Percentiles rank a stretch among this genome's conserved stretches.
Evolutionary conservation across 148 eudicot genomes (phyloP).

Genomic region (Beta vulgaris): DNA sequence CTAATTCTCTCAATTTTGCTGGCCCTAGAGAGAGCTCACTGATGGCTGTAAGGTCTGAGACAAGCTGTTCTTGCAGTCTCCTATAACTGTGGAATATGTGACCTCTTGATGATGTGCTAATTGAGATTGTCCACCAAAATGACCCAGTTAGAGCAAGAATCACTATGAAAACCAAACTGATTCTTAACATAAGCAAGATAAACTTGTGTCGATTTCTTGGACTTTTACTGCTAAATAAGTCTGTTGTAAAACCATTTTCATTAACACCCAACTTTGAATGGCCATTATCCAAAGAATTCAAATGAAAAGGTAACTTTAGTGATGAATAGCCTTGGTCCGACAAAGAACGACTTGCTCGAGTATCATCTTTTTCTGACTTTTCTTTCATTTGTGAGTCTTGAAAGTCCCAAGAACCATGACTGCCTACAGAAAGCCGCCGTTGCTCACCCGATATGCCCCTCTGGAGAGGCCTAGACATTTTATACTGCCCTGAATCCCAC

Average conservation of each 20-base stretch:
- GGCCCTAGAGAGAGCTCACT: conserved; percentile 79
- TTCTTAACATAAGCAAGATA: conserved; percentile 50
- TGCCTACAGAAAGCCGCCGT: conserved; percentile 54
- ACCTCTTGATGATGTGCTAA: conserved; percentile 67
- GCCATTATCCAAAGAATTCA: conserved; percentile 42
- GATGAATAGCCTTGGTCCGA: conserved; percentile 48
- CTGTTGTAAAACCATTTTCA: conserved; percentile 63
- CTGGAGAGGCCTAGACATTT: conserved; percentile 91
- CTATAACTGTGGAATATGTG: conserved; percentile 69
- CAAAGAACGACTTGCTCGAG: conserved; percentile 39
- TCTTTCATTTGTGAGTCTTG: conserved; percentile 82
- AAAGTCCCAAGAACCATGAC: conserved; percentile 51
- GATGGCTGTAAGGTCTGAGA: conserved; percentile 75
- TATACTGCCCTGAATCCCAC: conserved; percentile 33
- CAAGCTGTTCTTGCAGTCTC: conserved; percentile 82
- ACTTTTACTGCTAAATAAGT: conserved; percentile 44
- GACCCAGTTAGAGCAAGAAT: conserved; percentile 73
- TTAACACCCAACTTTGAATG: conserved; percentile 43
- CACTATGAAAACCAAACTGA: conserved; percentile 57
- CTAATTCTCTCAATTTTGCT: conserved; percentile 64
- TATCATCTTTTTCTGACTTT: conserved; percentile 66
- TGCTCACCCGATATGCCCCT: conserved; percentile 66
- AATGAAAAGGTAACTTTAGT: conserved; percentile 43
- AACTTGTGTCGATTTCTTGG: conserved; percentile 58
- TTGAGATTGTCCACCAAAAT: conserved; percentile 87